phyloP scores from a whole-genome alignment of 495 filamentous ascomycete genomes.

The Lichenothelia convexa region DNA sequence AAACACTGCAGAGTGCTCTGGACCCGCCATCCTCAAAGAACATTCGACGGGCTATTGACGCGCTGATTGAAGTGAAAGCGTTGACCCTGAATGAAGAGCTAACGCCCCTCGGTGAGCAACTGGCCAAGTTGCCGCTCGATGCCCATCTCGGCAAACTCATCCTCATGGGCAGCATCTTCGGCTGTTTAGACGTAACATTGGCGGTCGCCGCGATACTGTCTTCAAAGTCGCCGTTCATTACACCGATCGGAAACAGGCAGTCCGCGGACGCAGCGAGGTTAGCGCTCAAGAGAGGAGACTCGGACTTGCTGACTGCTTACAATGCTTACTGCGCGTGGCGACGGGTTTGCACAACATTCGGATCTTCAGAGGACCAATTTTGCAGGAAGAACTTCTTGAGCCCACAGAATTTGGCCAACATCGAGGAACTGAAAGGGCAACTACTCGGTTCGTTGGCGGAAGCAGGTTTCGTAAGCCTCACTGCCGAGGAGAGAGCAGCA shows the following conservation, averaged over 20 bases:
- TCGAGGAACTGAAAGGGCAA: constrained; percentile 89
- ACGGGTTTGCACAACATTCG: constrained; percentile 45
- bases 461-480: constrained; percentile 59
- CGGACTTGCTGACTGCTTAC: constrained; percentile 79
- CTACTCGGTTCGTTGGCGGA: constrained; percentile 66
- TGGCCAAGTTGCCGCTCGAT: constrained; percentile 78
- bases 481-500: constrained; percentile 41
- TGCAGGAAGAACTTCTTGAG: constrained; percentile 85
- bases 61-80: constrained; percentile 81
- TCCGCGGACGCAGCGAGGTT: constrained; percentile 62
- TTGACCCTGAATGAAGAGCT: constrained; percentile 64
- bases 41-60: constrained; percentile 77
- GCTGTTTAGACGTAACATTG: constrained; percentile 73
- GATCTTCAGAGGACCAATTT: constrained; percentile 59
- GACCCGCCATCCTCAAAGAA: constrained; percentile 84
- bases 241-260: constrained; percentile 59
- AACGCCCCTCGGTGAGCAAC: constrained; percentile 67
- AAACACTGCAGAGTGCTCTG: constrained; percentile 72
- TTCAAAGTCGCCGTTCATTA: constrained; percentile 83
- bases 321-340: constrained; percentile 87
- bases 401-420: constrained; percentile 62
- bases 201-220: constrained; percentile 86
- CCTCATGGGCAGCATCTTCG: constrained; percentile 64
- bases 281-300: constrained; percentile 69
- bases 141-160: constrained; percentile 90